A percentile compares a stretch with the other conserved stretches of the same genome.
These are phyloP conservation scores for Saccharata proteae DNA, from an alignment of 2,329 filamentous ascomycete genomes.

Conservation along the genomic window DNA sequence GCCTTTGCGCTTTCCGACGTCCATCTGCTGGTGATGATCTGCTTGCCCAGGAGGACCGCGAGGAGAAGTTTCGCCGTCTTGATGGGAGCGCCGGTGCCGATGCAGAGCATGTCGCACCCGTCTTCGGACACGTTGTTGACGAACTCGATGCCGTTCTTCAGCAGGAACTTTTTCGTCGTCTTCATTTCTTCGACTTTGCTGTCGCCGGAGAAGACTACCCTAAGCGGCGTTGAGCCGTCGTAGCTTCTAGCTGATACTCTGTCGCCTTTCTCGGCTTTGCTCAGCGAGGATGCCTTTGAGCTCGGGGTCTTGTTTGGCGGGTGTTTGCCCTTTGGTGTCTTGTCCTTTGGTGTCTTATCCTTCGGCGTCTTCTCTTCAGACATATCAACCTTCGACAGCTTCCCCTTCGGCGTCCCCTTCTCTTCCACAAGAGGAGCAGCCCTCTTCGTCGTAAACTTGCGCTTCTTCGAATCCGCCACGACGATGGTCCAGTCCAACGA, in stretches of 20 bases:
- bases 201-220: constrained; percentile 5
- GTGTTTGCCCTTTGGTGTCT: not conserved
- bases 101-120: constrained; percentile 4
- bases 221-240: no score
- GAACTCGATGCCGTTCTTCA: not conserved
- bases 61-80: constrained; percentile 29
- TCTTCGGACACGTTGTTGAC: constrained; percentile 1
- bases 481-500: constrained; percentile 2
- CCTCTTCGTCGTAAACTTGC: no score
- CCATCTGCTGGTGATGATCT: constrained; percentile 37
- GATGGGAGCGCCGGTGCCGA: not conserved
- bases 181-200: not conserved
- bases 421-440: no score
- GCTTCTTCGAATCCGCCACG: no score
- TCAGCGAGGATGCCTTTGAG: not conserved
- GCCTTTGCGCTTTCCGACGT: constrained; percentile 25
- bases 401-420: no score
- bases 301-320: not conserved
- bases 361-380: not conserved
- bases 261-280: not conserved
- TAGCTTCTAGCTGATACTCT: not conserved
- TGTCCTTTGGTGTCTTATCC: not conserved
- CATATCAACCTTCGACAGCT: not conserved
- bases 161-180: constrained; percentile 1
- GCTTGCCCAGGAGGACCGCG: constrained; percentile 29